These are phyloP conservation scores for Xerocomus spinulosus DNA, from an alignment of 768 basidiomycete species.

Conservation along the genomic window DNA sequence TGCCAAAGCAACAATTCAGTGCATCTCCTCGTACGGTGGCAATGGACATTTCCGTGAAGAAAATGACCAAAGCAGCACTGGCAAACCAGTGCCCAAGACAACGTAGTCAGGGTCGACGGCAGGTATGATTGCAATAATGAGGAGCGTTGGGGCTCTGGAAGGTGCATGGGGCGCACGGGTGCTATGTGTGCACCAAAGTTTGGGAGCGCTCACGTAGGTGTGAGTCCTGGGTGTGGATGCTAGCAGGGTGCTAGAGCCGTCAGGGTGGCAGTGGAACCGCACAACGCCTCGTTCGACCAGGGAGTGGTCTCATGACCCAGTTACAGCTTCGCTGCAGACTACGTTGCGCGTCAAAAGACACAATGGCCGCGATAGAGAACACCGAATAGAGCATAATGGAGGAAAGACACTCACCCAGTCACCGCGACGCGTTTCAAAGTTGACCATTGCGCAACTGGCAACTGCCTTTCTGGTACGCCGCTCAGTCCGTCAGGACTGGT, in stretches of 20 bases:
- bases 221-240: no score
- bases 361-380: slow-evolving; percentile 22
- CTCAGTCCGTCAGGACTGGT: slow-evolving; percentile 24
- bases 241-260: no score
- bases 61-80: slow-evolving; percentile 5
- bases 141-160: not conserved
- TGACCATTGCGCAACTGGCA: slow-evolving; percentile 9
- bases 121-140: not conserved
- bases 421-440: slow-evolving; percentile 28
- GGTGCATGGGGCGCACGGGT: not conserved
- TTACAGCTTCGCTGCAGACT: not conserved
- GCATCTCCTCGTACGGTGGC: slow-evolving; percentile 18
- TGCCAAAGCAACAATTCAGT: not conserved
- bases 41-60: not conserved
- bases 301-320: not conserved
- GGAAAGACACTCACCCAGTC: slow-evolving; percentile 21
- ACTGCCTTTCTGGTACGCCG: slow-evolving; percentile 30
- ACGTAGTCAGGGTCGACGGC: not conserved
- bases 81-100: slow-evolving; percentile 7
- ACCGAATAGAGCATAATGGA: not conserved
- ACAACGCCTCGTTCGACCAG: slow-evolving; percentile 2
- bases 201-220: no score
- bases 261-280: not conserved
- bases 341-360: slow-evolving; percentile 11
- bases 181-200: no score